phyloP scores from a whole-genome alignment of 768 basidiomycete genomes.

The Collybia sp. region DNA sequence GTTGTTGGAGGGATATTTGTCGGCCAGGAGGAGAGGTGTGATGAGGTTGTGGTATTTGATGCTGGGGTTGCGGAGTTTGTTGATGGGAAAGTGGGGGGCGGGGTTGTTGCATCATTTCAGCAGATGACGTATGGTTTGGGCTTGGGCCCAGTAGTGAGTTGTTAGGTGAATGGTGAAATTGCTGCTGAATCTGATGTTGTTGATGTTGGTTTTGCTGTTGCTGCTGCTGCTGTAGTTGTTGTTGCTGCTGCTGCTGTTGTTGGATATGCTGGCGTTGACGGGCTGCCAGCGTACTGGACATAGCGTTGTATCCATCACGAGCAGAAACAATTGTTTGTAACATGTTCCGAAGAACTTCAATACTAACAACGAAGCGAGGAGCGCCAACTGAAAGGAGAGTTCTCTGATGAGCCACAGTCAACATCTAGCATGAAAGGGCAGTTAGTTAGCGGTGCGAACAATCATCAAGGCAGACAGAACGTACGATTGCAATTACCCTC shows the following conservation, averaged over 20 bases:
- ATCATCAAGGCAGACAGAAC: slow-evolving; percentile 15
- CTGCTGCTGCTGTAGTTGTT: slow-evolving; percentile 9
- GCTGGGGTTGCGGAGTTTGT: slow-evolving; percentile 6
- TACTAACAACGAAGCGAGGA: slow-evolving; percentile 35
- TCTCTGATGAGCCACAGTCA: slow-evolving; percentile 42
- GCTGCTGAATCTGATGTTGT: slow-evolving; percentile 8
- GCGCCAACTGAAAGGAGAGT: slow-evolving; percentile 27
- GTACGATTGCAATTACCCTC: slow-evolving; percentile 50
- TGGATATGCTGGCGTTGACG: slow-evolving; percentile 13
- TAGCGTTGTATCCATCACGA: too few relatives aligned
- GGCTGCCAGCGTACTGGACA: neutral
- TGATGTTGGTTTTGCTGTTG: slow-evolving; percentile 11
- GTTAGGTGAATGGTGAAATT: slow-evolving; percentile 1
- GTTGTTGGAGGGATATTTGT: slow-evolving; percentile 15
- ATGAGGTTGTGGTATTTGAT: neutral
- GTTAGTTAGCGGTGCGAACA: neutral
- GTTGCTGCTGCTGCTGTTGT: neutral
- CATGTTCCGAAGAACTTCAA: slow-evolving; percentile 41
- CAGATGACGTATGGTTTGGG: neutral
- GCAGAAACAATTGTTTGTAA: slow-evolving; percentile 2
- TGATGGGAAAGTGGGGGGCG: neutral
- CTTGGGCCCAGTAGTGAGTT: neutral
- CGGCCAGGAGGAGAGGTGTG: slow-evolving; percentile 18
- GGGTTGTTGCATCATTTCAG: slow-evolving; percentile 5
- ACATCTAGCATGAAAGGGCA: slow-evolving; percentile 25